Evolutionary conservation across 2,329 filamentous ascomycete species (phyloP), one percentile per base, ranked within the genome.

Genomic region (Epichloe baconii): DNA sequence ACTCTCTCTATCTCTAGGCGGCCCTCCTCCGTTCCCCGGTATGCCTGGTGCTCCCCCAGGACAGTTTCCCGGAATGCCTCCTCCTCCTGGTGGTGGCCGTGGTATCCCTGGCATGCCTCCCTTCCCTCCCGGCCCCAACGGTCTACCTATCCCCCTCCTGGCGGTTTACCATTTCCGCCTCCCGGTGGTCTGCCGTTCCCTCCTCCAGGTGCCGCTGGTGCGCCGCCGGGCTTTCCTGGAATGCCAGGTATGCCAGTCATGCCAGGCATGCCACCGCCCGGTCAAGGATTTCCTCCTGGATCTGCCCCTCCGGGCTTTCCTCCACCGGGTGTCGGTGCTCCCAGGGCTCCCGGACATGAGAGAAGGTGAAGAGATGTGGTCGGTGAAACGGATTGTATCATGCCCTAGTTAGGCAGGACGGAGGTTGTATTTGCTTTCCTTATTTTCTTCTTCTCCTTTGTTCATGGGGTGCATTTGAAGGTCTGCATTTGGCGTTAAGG

Each of bases 11-110:
- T 26, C 26, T 31, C 7, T 19, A 55, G 71, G 74, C 53, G 67
- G 70, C 38, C 80, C 79, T 52, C 81, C 80, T 44, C 79, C 79
- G 26, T 83, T 82, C 59, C 76, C 75, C 47, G 72, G 72, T 48
- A 69, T 76, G 66, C 72, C 69, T 34, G 68, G 67, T 41, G 68
- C 35, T 3, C 68, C 36, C 68, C 68, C 71, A 57, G 65, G 66
- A 34, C 61, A 63, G 44, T 66, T 71, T 35, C 67, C 68, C 41
- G 68, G 67, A 23, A 57, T 73, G 38, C 71, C 49, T 15, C 49
- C 49, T 15, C 49, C 79, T 38, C 69, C 67, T 45, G 76, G 73
- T 53, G 75, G 72, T 41, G 53, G 52, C 51, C 71, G 74, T 57
- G 76, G 76, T 55, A 70, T 74, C 62, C 68, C 68, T 37, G 66